These are phyloP conservation scores for Euptelea pleiosperma DNA, from an alignment of 164 flowering plant genomes.

Conservation along the genomic window DNA sequence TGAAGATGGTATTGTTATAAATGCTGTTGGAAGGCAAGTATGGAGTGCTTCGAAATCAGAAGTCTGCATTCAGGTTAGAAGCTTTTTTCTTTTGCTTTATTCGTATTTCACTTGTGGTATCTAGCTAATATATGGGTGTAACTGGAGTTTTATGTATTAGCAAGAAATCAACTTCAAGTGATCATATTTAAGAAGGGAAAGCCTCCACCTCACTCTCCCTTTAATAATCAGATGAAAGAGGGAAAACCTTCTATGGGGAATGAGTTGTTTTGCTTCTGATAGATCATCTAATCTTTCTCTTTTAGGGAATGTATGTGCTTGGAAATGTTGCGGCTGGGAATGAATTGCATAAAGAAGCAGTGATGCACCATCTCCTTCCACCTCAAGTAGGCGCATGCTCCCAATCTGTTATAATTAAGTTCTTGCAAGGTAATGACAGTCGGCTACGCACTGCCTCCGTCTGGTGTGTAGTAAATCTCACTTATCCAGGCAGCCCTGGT, in stretches of 20 bases:
- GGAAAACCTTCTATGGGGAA: too few relatives aligned
- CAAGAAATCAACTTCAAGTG: neutral
- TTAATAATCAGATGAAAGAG: too few relatives aligned
- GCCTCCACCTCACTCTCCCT: too few relatives aligned
- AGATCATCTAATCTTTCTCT: neutral
- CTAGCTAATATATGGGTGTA: too few relatives aligned
- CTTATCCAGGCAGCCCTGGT: slow-evolving; percentile 55
- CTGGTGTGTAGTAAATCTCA: slow-evolving; percentile 83
- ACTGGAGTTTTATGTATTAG: neutral
- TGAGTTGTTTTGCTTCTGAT: slow-evolving; percentile 4
- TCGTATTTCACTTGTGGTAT: too few relatives aligned
- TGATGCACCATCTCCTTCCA: slow-evolving; percentile 59
- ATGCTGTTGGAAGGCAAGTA: slow-evolving; percentile 74
- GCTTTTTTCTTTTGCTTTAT: slow-evolving; percentile 5
- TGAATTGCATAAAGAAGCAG: slow-evolving; percentile 82
- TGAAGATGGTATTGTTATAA: slow-evolving; percentile 60
- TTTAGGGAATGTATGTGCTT: slow-evolving; percentile 83
- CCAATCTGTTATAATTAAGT: slow-evolving; percentile 43
- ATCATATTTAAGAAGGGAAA: neutral
- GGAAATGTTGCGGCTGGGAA: slow-evolving; percentile 77
- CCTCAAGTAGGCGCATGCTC: slow-evolving; percentile 22
- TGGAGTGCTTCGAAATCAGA: slow-evolving; percentile 44
- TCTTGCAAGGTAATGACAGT: slow-evolving; percentile 61
- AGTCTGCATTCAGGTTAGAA: slow-evolving; percentile 72
- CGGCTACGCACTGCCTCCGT: slow-evolving; percentile 63